Evolutionary conservation across 331 rosid genomes (phyloP).

Genomic region (Quercus phellos): DNA sequence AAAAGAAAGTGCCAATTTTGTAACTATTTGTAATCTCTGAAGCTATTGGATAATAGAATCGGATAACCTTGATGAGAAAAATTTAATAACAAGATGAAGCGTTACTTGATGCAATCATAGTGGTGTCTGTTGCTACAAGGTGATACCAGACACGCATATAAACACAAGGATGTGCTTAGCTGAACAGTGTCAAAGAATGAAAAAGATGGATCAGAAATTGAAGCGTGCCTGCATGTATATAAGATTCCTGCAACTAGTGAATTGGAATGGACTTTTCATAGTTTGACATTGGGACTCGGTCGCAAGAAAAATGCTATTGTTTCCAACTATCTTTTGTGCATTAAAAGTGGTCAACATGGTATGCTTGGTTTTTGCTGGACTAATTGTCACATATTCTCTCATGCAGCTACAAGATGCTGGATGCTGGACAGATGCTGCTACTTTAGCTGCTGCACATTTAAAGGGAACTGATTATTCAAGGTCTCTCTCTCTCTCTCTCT

Average conservation of each 20-base stretch:
- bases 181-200: background rate
- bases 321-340: background rate
- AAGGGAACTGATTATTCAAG: conserved; percentile 96
- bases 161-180: background rate
- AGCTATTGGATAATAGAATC: background rate
- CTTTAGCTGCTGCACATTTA: conserved; percentile 89
- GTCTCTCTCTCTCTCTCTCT: conserved; percentile 29
- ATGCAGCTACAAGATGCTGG: conserved; percentile 99
- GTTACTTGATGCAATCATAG: background rate
- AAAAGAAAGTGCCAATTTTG: background rate
- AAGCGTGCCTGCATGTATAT: background rate
- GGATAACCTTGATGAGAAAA: background rate
- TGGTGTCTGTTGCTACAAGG: background rate
- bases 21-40: background rate
- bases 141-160: background rate
- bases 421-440: conserved; percentile 96
- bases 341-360: conserved; percentile 1
- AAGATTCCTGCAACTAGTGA: background rate
- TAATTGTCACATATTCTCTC: conserved; percentile 21
- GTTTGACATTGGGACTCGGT: background rate
- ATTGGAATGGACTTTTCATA: background rate
- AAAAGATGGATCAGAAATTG: background rate
- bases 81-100: background rate
- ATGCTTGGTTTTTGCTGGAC: conserved; percentile 18
- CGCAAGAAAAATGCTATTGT: background rate